phyloP scores from a whole-genome alignment of 2,329 filamentous ascomycete genomes.

The Ceratocystis destructans region DNA sequence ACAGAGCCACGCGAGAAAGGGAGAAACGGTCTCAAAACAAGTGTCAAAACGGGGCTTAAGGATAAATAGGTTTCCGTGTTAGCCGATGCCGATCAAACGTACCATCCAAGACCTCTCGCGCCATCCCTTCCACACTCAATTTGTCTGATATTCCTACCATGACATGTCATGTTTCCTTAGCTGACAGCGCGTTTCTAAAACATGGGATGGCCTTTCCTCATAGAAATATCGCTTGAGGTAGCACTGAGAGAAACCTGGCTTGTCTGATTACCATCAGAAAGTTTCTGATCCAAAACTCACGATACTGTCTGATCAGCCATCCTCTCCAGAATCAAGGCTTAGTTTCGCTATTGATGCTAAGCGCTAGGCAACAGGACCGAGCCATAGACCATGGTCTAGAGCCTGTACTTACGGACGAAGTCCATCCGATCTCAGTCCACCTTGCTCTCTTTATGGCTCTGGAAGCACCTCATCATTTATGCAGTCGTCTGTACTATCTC shows the following conservation, averaged over 20 bases:
- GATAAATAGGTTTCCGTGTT: not conserved
- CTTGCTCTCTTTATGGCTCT: not conserved
- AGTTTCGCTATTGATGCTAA: not conserved
- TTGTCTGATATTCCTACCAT: not conserved
- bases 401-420: not conserved
- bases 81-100: conserved; percentile 4
- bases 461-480: not conserved
- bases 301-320: not conserved
- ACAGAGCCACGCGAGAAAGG: too few relatives aligned
- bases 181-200: not conserved
- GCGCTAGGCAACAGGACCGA: not conserved
- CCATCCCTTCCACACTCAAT: not conserved
- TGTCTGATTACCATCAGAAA: conserved; percentile 1
- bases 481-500: not conserved
- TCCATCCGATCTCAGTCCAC: not conserved
- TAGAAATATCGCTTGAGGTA: not conserved
- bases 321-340: not conserved
- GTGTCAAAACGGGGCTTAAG: not conserved
- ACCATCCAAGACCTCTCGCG: not conserved
- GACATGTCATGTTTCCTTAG: not conserved
- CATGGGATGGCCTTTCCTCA: not conserved
- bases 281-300: not conserved
- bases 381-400: not conserved
- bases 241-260: not conserved
- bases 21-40: not conserved